Evolutionary conservation across 148 eudicot genomes (phyloP), one percentile per base, ranked within the genome.

Genomic region (Polygonum aviculare): DNA sequence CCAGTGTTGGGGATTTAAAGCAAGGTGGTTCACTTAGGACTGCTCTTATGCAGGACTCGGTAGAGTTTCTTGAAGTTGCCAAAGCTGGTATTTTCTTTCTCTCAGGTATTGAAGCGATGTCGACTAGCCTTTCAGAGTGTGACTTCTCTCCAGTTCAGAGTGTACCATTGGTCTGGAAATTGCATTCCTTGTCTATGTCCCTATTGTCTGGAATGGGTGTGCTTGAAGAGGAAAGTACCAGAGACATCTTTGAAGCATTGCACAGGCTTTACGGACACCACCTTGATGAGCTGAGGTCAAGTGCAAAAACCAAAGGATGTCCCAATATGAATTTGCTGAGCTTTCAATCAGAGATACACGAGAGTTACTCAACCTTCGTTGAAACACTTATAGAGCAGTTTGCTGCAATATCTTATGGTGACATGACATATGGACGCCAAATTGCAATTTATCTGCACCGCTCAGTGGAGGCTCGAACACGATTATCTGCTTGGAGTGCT

Each of bases 371-470:
- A 40, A 88, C 91, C 67, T 95, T 92, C 73, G 67, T 95, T 62
- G 99, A 95, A 75, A 80, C 86, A 76, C 87, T 95, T 21, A 88
- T 87, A 79, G 99, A 92, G 82, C 97, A 92, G 82, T 92, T 89
- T 81, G 90, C 96, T 84, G 90, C 96, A 54, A 80, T 84, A 51
- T 95, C 99, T 31, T 95, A 89, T 82, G 99, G 99, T 78, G 93
- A 90, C 75, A 40, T 84, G 80, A 48, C 87, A 77, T 95, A 78
- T 73, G 96, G 91, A 26, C 78, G 97, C 52, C 99, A 95, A 81
- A 85, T 95, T 71, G 84, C 89, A 19, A 72, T 95, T 44, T 92
- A 95, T 87, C 79, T 95, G 54, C 94, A 90, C 81, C 80, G 89
- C 51, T 81, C 72, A 76, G 88, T 89, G 77, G 99, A 93, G 74